Evolutionary conservation across 2,329 filamentous ascomycete genomes (phyloP).

Genomic region (Metarhizium anisopliae): DNA sequence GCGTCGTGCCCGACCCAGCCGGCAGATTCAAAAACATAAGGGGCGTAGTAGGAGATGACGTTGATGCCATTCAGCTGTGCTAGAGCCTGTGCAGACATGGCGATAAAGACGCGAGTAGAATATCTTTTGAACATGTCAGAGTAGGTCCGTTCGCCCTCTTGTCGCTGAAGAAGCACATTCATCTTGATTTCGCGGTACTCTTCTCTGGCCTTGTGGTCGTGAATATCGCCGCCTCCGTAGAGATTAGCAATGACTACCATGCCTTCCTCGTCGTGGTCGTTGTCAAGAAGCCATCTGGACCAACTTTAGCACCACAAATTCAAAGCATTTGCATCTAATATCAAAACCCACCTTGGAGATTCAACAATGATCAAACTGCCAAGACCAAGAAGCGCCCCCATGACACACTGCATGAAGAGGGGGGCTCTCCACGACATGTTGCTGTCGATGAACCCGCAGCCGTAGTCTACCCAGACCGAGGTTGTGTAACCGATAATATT

Average conservation of each 20-base stretch:
- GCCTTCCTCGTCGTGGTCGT: constrained; percentile 95
- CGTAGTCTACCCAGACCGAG: constrained; percentile 98
- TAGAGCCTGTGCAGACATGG: constrained; percentile 94
- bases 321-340: neutral
- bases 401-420: constrained; percentile 84
- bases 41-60: constrained; percentile 98
- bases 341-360: constrained; percentile 65
- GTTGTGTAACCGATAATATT: constrained; percentile 95
- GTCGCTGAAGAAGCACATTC: constrained; percentile 84
- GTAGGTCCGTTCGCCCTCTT: constrained; percentile 91
- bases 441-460: constrained; percentile 80
- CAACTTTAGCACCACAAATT: constrained; percentile 8
- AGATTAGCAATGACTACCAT: constrained; percentile 97
- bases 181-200: constrained; percentile 99
- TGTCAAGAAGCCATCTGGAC: constrained; percentile 85
- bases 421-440: constrained; percentile 87
- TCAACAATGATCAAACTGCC: constrained; percentile 93
- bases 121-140: constrained; percentile 92
- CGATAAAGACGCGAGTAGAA: constrained; percentile 86
- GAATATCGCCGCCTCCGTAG: constrained; percentile 91
- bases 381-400: constrained; percentile 76
- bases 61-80: constrained; percentile 98
- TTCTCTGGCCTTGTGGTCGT: constrained; percentile 83
- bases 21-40: constrained; percentile 90
- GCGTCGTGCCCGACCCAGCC: constrained; percentile 90